Evolutionary conservation across 2,329 filamentous ascomycete species (phyloP).

Genomic region (Apiospora kogelbergensis): DNA sequence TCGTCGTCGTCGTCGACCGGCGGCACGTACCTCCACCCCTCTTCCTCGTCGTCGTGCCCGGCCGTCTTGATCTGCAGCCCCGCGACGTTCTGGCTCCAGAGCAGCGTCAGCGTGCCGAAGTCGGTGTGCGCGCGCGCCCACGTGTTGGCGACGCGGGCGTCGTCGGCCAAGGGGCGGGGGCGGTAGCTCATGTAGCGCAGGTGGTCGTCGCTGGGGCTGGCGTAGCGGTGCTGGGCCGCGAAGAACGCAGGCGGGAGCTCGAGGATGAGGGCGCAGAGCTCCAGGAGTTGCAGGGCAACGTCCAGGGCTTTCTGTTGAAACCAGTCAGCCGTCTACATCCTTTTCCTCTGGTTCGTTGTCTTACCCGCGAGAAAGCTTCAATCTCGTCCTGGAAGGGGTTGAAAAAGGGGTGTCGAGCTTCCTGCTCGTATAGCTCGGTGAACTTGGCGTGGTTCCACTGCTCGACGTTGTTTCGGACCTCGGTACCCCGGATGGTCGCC

Average conservation of each 20-base stretch:
- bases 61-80: slow-evolving; percentile 44
- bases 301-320: background rate
- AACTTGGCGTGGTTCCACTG: slow-evolving; percentile 57
- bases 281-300: slow-evolving; percentile 22
- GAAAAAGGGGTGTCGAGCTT: slow-evolving; percentile 38
- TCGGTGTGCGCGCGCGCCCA: slow-evolving; percentile 46
- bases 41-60: background rate
- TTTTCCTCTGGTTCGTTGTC: too few relatives aligned
- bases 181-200: slow-evolving; percentile 57
- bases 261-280: slow-evolving; percentile 45
- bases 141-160: slow-evolving; percentile 26
- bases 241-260: slow-evolving; percentile 55
- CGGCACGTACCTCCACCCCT: background rate
- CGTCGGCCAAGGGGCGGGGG: slow-evolving; percentile 41
- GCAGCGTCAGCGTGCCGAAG: slow-evolving; percentile 50
- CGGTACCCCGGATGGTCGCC: slow-evolving; percentile 26
- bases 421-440: slow-evolving; percentile 36
- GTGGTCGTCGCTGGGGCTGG: slow-evolving; percentile 51
- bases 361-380: slow-evolving; percentile 46
- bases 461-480: slow-evolving; percentile 48
- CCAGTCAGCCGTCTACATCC: too few relatives aligned
- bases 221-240: slow-evolving; percentile 50
- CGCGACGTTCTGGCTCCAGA: slow-evolving; percentile 54
- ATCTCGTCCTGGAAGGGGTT: slow-evolving; percentile 44
- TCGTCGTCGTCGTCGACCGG: slow-evolving; percentile 30